Percentiles rank a stretch among this genome's conserved stretches.
Conservation (phyloP, 306 rosid species). For the Chamaecrista fasciculata region DNA sequence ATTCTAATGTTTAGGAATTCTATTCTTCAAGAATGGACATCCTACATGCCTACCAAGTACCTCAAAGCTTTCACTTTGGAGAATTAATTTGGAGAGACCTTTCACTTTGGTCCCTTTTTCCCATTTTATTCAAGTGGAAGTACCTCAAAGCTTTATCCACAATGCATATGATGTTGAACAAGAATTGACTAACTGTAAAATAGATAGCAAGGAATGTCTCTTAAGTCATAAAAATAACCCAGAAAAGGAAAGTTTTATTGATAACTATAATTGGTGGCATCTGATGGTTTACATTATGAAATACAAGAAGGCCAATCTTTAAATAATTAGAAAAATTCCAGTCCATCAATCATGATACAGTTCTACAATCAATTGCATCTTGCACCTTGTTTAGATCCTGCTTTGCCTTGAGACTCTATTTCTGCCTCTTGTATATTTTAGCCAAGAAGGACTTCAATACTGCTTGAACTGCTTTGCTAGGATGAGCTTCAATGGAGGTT, state of each 20-base stretch:
- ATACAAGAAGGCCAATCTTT: slow-evolving; percentile 28
- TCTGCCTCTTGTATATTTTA: slow-evolving; percentile 89
- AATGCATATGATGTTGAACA: too few relatives aligned
- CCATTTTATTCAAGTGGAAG: too few relatives aligned
- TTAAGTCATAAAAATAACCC: not conserved
- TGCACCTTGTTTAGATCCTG: slow-evolving; percentile 12
- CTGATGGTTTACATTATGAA: slow-evolving; percentile 19
- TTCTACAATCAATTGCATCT: slow-evolving; percentile 18
- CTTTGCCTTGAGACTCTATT: slow-evolving; percentile 39
- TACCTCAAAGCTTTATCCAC: too few relatives aligned
- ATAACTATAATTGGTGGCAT: slow-evolving; percentile 7
- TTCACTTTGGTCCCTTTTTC: too few relatives aligned
- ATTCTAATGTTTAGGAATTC: too few relatives aligned
- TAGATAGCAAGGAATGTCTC: too few relatives aligned
- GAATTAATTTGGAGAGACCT: too few relatives aligned
- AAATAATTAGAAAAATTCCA: not conserved
- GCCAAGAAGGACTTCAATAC: slow-evolving; percentile 86
- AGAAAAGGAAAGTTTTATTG: not conserved
- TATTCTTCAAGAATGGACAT: too few relatives aligned
- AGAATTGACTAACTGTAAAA: too few relatives aligned
- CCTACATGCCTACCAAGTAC: too few relatives aligned
- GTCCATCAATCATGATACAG: not conserved
- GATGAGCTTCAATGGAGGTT: slow-evolving; percentile 71
- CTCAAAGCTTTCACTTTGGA: too few relatives aligned
- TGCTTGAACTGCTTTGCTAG: slow-evolving; percentile 72